These are phyloP conservation scores for Phaeosphaeriaceae sp. DNA, from an alignment of 2,329 filamentous ascomycete genomes.

Conservation along the genomic window DNA sequence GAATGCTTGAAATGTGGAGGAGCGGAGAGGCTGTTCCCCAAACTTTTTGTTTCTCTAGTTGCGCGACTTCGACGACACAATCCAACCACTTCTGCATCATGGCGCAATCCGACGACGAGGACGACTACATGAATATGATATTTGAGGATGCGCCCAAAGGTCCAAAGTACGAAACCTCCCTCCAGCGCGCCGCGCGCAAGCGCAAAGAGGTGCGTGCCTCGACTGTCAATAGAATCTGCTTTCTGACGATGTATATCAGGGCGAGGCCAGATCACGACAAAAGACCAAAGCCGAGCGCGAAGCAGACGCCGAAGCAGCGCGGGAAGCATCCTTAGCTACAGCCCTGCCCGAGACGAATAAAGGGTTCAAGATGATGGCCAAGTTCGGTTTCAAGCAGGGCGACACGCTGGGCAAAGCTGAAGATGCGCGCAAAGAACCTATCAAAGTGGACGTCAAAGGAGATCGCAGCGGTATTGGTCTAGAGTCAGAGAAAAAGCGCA, in stretches of 20 bases:
- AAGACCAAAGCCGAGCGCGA: slow-evolving; percentile 85
- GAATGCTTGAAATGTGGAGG: slow-evolving; percentile 9
- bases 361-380: slow-evolving; percentile 94
- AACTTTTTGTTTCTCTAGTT: not conserved
- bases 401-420: slow-evolving; percentile 73
- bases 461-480: slow-evolving; percentile 83
- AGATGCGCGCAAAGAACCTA: slow-evolving; percentile 69
- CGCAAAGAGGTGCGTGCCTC: slow-evolving; percentile 56
- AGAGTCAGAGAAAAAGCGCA: slow-evolving; percentile 83
- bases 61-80: slow-evolving; percentile 1
- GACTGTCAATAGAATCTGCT: slow-evolving; percentile 6
- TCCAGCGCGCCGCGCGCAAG: slow-evolving; percentile 64
- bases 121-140: slow-evolving; percentile 98
- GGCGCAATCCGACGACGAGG: slow-evolving; percentile 70
- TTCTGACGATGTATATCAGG: slow-evolving; percentile 28
- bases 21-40: not conserved
- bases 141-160: slow-evolving; percentile 70
- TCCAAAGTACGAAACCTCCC: slow-evolving; percentile 64
- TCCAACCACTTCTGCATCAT: slow-evolving; percentile 18
- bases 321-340: slow-evolving; percentile 78
- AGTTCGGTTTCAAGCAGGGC: slow-evolving; percentile 86
- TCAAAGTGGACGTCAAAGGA: slow-evolving; percentile 78
- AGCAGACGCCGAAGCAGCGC: slow-evolving; percentile 73
- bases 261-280: slow-evolving; percentile 35
- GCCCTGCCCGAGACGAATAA: slow-evolving; percentile 78